Conservation (phyloP, 108 stramenopile genomes). For the Pseudonitzschia multiseries region DNA sequence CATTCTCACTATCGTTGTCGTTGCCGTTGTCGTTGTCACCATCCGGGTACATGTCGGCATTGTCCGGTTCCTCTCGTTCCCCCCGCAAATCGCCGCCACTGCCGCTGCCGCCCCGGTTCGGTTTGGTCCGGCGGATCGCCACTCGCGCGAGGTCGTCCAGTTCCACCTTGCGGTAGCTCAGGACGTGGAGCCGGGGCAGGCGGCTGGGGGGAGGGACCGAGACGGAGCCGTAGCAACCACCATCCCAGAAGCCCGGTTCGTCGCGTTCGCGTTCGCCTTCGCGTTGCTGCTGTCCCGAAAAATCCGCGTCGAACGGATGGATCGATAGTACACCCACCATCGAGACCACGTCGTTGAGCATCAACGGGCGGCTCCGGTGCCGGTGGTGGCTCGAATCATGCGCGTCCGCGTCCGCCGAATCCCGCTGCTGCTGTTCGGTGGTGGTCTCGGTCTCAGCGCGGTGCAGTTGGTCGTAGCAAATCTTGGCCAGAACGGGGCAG, state of each 20-base stretch:
- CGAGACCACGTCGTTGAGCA: constrained; percentile 59
- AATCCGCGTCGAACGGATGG: constrained; percentile 44
- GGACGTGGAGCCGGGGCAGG: constrained; percentile 56
- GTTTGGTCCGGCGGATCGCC: neutral
- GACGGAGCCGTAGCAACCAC: neutral
- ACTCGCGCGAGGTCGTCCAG: constrained; percentile 32
- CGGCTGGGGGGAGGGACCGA: constrained; percentile 47
- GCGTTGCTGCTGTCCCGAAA: neutral
- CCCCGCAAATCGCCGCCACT: neutral
- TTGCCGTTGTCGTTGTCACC: neutral
- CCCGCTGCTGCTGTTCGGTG: too few relatives aligned
- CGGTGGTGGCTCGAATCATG: neutral
- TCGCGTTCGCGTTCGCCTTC: neutral
- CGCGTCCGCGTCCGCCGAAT: too few relatives aligned
- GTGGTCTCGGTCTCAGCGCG: too few relatives aligned
- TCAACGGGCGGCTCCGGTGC: constrained; percentile 9
- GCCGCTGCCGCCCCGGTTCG: neutral
- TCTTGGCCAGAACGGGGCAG: constrained; percentile 53
- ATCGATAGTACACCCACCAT: constrained; percentile 46
- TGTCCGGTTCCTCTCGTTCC: neutral
- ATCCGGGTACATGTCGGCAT: neutral
- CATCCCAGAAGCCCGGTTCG: neutral
- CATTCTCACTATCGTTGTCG: neutral
- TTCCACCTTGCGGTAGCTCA: constrained; percentile 36
- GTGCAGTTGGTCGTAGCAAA: constrained; percentile 49